These are phyloP conservation scores for Drechmeria coniospora DNA, from an alignment of 2,329 filamentous ascomycete species.

Conservation along the genomic window DNA sequence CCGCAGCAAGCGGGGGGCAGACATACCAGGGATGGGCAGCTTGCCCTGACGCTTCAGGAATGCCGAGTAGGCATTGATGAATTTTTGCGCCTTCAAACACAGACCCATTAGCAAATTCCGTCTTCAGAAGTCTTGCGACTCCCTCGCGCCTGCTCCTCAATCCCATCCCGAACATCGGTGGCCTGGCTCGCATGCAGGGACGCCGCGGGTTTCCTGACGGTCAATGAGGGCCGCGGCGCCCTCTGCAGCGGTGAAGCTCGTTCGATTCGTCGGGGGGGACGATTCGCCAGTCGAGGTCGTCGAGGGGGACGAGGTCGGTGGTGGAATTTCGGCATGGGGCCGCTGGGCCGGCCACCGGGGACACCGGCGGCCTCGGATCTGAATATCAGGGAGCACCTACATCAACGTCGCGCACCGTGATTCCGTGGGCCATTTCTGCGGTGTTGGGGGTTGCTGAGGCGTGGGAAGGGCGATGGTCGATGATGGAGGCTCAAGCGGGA, in stretches of 20 bases:
- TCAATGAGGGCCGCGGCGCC: too few species aligned
- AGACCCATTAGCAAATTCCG: conserved; percentile 56
- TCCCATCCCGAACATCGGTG: conserved; percentile 12
- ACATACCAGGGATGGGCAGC: conserved; percentile 73
- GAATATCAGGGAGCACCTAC: conserved; percentile 43
- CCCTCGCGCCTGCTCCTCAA: conserved; percentile 54
- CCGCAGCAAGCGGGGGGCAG: too few species aligned
- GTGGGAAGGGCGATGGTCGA: conserved; percentile 12
- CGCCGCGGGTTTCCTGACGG: too few species aligned
- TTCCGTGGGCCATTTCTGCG: conserved; percentile 65
- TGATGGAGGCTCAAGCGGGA: conserved; percentile 14
- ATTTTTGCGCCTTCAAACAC: conserved; percentile 61
- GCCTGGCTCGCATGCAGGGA: too few species aligned
- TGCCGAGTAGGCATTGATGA: conserved; percentile 71
- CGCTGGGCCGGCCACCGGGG: too few species aligned
- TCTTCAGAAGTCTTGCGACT: conserved; percentile 59
- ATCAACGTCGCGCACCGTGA: conserved; percentile 75
- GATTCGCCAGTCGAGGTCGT: conserved; percentile 8
- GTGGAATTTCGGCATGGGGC: too few species aligned
- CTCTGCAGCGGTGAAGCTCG: too few species aligned
- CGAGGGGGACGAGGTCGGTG: too few species aligned
- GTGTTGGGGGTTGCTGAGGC: conserved; percentile 22
- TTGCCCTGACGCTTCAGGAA: conserved; percentile 93
- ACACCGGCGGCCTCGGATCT: too few species aligned
- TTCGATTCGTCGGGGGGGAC: too few species aligned